Evolutionary conservation across 225 moss, liverwort and hornwort genomes (phyloP).

Genomic region (Polytrichum commune): DNA sequence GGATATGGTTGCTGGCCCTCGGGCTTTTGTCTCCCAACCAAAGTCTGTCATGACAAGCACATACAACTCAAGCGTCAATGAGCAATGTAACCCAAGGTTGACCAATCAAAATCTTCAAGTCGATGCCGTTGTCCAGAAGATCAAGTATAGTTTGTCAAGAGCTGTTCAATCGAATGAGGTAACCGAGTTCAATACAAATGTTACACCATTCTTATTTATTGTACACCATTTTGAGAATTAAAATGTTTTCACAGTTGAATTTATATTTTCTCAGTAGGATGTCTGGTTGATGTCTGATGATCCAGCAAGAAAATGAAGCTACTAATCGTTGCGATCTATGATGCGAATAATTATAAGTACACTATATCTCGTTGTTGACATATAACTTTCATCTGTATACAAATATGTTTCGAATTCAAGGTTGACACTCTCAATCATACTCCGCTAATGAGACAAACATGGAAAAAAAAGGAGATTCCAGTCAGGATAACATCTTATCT

Average conservation of each 20-base stretch:
- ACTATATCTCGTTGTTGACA: background rate
- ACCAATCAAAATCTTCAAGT: constrained; percentile 51
- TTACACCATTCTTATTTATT: too few relatives aligned
- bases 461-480: background rate
- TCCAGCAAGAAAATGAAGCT: too few relatives aligned
- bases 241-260: background rate
- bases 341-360: background rate
- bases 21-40: constrained; percentile 36
- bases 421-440: background rate
- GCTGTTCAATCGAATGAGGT: constrained; percentile 62
- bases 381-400: background rate
- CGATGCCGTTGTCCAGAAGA: constrained; percentile 61
- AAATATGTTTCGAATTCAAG: background rate
- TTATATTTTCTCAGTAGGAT: background rate
- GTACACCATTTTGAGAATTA: background rate
- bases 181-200: background rate
- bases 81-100: constrained; percentile 44
- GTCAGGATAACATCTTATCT: background rate
- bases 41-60: constrained; percentile 38
- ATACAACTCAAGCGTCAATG: constrained; percentile 31
- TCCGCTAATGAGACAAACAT: background rate
- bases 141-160: constrained; percentile 59
- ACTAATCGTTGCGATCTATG: background rate
- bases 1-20: constrained; percentile 46
- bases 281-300: too few relatives aligned